Conservation (phyloP, 2,329 filamentous ascomycete genomes). For the Diatrype stigma region DNA sequence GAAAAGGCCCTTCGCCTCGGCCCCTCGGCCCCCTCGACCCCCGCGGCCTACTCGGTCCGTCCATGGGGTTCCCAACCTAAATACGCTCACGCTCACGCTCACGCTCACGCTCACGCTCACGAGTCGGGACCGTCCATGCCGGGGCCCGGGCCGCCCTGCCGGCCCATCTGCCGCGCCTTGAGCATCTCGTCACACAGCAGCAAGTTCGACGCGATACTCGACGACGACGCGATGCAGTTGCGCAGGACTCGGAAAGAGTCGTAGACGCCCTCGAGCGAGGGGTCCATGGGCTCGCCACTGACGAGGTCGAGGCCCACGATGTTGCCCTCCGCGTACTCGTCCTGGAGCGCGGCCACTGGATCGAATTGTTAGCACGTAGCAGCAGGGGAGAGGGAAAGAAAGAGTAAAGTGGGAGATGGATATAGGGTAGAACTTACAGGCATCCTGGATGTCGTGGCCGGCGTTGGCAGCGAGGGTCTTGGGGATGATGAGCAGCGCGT, state of each 20-base stretch:
- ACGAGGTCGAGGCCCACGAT: slow-evolving; percentile 81
- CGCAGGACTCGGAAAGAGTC: slow-evolving; percentile 94
- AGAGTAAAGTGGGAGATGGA: neutral
- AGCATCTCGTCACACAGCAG: slow-evolving; percentile 94
- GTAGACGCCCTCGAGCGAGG: slow-evolving; percentile 84
- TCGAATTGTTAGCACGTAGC: neutral
- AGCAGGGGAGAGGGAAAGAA: neutral
- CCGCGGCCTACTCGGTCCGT: too few relatives aligned
- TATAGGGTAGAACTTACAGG: slow-evolving; percentile 59
- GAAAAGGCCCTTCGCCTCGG: too few relatives aligned
- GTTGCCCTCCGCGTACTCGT: slow-evolving; percentile 80
- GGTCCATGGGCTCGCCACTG: slow-evolving; percentile 92
- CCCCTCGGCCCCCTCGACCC: too few relatives aligned
- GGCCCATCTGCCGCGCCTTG: slow-evolving; percentile 93
- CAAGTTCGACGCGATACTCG: slow-evolving; percentile 92
- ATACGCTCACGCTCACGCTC: too few relatives aligned
- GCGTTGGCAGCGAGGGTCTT: slow-evolving; percentile 96
- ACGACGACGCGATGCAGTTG: slow-evolving; percentile 89
- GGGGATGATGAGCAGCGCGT: slow-evolving; percentile 90
- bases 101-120: slow-evolving; percentile 31
- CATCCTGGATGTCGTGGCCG: slow-evolving; percentile 94
- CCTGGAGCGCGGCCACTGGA: slow-evolving; percentile 77
- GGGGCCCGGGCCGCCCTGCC: slow-evolving; percentile 57
- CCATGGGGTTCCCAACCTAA: too few relatives aligned
- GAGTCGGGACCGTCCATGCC: slow-evolving; percentile 57